Conservation (phyloP, 202 grass and related monocot genomes). For the Miscanthus sacchariflorus region DNA sequence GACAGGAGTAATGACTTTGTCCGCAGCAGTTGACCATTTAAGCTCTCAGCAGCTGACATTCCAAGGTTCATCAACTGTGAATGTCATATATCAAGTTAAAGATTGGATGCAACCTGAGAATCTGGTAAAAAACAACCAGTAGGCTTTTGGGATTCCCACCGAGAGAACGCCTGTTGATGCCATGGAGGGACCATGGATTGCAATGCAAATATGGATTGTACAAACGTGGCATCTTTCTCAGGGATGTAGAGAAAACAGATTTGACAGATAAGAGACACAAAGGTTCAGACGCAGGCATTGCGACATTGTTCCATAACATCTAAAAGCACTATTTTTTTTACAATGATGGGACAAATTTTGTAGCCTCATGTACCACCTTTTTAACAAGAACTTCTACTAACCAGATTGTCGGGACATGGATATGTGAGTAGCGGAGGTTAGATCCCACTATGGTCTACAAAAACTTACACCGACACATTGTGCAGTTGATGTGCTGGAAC, state of each 20-base stretch:
- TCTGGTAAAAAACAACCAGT: neutral
- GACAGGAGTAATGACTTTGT: neutral
- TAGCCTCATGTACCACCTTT: neutral
- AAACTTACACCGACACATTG: no score
- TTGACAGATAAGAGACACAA: no score
- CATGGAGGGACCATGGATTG: neutral
- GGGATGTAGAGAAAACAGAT: no score
- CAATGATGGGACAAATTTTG: neutral
- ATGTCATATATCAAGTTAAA: neutral
- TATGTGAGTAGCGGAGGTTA: no score
- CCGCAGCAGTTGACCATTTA: neutral
- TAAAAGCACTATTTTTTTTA: neutral
- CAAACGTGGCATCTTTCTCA: neutral
- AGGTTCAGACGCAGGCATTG: neutral
- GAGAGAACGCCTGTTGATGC: neutral
- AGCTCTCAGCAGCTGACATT: neutral
- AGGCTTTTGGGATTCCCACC: neutral
- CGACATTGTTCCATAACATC: no score
- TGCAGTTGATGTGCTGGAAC: no score
- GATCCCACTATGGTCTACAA: no score
- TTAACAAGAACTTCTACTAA: neutral
- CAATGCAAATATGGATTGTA: neutral
- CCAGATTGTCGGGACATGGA: neutral
- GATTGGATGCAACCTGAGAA: neutral
- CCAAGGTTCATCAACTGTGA: neutral